Base-by-base conservation (phyloP, 805 yeast genomes). In the Cephaloascus albidus region DNA sequence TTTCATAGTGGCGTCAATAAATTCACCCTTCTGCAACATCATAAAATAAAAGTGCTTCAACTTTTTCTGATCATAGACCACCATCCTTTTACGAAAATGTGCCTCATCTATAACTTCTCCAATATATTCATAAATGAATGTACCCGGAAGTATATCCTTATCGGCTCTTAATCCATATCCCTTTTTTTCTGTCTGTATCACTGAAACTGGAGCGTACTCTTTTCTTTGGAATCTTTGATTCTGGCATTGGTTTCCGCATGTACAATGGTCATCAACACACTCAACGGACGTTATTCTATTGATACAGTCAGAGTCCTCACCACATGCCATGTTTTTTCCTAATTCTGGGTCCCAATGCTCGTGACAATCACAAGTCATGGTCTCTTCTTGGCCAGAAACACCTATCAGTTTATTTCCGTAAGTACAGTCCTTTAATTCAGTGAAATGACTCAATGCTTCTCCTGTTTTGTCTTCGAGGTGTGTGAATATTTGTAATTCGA, bases 21-120 rank as follows among this genome's bases (percentile, higher is more conserved):
- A 93, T 54, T 90, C 90, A 43, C 87, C 88, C 56, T 81, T 85
- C 50, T 87, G 93, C 43, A 89, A 71, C 96, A 86, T 86, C 97
- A 89, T 89, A 59, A 89, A 89, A 61, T 89, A 89, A 51, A 89
- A 89, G 60, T 89, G 97, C 57, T 76, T 77, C 45, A 81, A 68
- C 4, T 80, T 76, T 50, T 72, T 72, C 30, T 66, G 61, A 51
- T 84, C 94, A 57, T 90, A 90, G 35, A 72, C 73, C 33, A 76
- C 65, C 82, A 82, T 84, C 43, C 96, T 72, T 37, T 67, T 67
- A 38, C 86, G 68, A 57, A 89, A 93, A n/a, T 76, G 64, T 16
- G 64, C 61, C 52, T 87, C 94, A 55, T 84, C 89, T 28, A 90
- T 82, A 30, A 90, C 95, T 58, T 90, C 97, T 35, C 98, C 98